Conservation (phyloP, 1,139 yeast species). For the Blastobotrys buckinghamii region DNA sequence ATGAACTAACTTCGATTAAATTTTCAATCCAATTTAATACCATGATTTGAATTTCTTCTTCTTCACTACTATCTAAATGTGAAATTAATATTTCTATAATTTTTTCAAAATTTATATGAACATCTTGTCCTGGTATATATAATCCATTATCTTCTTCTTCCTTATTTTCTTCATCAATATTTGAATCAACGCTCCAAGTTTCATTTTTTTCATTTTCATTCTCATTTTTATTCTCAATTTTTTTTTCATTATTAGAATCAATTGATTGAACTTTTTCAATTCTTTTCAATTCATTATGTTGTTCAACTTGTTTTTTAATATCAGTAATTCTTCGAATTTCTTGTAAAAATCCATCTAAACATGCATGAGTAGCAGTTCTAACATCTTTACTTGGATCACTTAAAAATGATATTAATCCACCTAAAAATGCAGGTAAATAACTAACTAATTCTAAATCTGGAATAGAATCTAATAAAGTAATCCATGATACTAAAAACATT, state of each 20-base stretch:
- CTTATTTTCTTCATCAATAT: neutral
- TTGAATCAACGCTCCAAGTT: too few species aligned
- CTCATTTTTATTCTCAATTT: neutral
- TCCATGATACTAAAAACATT: slow-evolving; percentile 89
- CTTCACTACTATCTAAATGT: slow-evolving; percentile 66
- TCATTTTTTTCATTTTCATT: neutral
- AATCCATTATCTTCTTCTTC: slow-evolving; percentile 37
- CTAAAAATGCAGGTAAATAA: slow-evolving; percentile 82
- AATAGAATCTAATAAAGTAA: slow-evolving; percentile 80
- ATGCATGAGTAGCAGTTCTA: slow-evolving; percentile 74
- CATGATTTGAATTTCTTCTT: slow-evolving; percentile 75
- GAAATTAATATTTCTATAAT: slow-evolving; percentile 75
- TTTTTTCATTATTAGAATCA: neutral
- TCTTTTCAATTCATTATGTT: neutral
- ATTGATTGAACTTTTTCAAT: neutral
- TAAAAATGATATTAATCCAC: slow-evolving; percentile 74
- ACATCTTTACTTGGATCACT: slow-evolving; percentile 87
- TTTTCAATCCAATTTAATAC: slow-evolving; percentile 81
- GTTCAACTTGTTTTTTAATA: slow-evolving; percentile 44
- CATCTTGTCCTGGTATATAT: slow-evolving; percentile 81
- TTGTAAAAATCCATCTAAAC: slow-evolving; percentile 66
- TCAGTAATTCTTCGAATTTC: slow-evolving; percentile 74
- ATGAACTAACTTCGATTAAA: slow-evolving; percentile 68
- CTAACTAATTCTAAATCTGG: slow-evolving; percentile 87
- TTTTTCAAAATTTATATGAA: slow-evolving; percentile 71